These are phyloP conservation scores for Chionographis japonica DNA, from an alignment of 106 monocot genomes.

Conservation along the genomic window DNA sequence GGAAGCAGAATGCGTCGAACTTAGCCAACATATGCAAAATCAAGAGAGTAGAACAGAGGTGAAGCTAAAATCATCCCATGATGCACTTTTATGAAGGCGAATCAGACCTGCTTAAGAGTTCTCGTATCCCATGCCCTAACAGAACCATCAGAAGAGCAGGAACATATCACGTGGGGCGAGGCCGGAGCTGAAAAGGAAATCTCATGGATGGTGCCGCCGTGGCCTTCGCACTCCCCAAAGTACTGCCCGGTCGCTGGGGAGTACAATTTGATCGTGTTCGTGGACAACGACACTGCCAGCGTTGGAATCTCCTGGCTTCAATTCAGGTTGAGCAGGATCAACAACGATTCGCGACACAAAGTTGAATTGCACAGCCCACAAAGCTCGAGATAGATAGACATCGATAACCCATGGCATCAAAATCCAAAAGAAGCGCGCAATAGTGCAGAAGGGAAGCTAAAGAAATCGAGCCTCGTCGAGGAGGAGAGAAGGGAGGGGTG, in stretches of 20 bases:
- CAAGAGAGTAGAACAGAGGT: neutral
- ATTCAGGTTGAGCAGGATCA: constrained; percentile 6
- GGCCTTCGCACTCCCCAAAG: constrained; percentile 82
- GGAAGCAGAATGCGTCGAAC: too few species aligned
- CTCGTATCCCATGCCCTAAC: constrained; percentile 91
- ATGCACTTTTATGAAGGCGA: too few species aligned
- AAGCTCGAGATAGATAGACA: too few species aligned
- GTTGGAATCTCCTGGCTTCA: constrained; percentile 65
- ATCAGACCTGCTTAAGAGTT: constrained; percentile 69
- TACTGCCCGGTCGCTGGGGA: constrained; percentile 78
- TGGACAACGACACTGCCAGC: constrained; percentile 81
- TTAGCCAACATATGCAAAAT: neutral
- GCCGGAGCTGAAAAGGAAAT: constrained; percentile 59
- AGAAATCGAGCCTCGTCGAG: too few species aligned
- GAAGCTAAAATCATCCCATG: too few species aligned
- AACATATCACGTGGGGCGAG: constrained; percentile 53
- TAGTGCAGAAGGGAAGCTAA: too few species aligned
- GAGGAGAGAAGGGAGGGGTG: too few species aligned
- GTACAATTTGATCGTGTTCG: constrained; percentile 83
- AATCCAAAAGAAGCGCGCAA: too few species aligned
- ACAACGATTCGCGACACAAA: neutral
- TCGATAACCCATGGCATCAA: too few species aligned
- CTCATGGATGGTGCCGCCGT: constrained; percentile 67
- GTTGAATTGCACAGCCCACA: too few species aligned
- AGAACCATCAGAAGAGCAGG: constrained; percentile 89